These are phyloP conservation scores for Lactarius hengduanensis DNA, from an alignment of 768 basidiomycete species.

Conservation along the genomic window DNA sequence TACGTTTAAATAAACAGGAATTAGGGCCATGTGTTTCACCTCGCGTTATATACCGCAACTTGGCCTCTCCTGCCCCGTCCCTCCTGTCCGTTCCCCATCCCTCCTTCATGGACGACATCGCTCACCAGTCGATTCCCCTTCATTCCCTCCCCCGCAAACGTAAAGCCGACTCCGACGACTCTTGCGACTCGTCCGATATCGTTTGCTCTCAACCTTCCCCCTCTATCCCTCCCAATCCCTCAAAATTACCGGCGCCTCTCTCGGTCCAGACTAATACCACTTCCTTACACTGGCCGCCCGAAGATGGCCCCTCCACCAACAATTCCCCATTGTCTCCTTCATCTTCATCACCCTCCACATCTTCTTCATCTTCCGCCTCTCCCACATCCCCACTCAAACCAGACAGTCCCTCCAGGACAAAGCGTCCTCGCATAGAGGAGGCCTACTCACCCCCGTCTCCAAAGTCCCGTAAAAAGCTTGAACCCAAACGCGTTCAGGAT, in stretches of 20 bases:
- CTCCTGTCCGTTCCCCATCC: conserved; percentile 36
- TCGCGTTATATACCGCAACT: conserved; percentile 38
- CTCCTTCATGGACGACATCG: conserved; percentile 58
- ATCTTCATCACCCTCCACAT: conserved; percentile 12
- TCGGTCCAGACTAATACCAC: conserved; percentile 26
- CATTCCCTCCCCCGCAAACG: conserved; percentile 60
- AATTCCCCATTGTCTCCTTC: conserved; percentile 20
- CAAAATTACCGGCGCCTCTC: conserved; percentile 25
- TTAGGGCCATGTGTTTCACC: conserved; percentile 37
- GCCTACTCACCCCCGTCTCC: conserved; percentile 8
- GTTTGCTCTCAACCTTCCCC: conserved; percentile 17
- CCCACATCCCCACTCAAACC: conserved; percentile 14
- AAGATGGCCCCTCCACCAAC: conserved; percentile 13
- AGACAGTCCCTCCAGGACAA: conserved; percentile 28
- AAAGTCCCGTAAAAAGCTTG: conserved; percentile 24
- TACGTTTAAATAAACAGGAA: conserved; percentile 15
- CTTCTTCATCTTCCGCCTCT: conserved; percentile 11
- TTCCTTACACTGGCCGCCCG: conserved; percentile 17
- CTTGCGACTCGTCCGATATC: conserved; percentile 21
- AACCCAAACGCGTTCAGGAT: conserved; percentile 24
- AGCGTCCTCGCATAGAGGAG: conserved; percentile 29
- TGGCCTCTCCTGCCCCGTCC: conserved; percentile 12
- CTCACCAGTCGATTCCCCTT: conserved; percentile 47
- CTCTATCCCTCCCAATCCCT: conserved; percentile 16
- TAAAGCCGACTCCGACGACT: conserved; percentile 57